A percentile compares a stretch with the other conserved stretches of the same genome.
Evolutionary conservation across 2,329 filamentous ascomycete species (phyloP).

Genomic region (Fonsecaea monophora): DNA sequence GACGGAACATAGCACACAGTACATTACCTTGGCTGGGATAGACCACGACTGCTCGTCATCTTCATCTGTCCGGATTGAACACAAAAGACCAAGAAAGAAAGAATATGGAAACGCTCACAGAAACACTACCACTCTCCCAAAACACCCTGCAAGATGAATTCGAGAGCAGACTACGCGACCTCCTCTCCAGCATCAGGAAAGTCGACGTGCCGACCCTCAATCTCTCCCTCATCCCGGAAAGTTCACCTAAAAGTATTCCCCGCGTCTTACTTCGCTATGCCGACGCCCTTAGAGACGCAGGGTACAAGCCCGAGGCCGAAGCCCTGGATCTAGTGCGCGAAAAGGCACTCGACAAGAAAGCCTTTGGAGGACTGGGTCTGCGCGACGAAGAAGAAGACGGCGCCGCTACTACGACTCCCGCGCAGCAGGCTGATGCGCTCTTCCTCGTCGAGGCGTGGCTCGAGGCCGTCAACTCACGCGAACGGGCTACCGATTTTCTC

Average conservation of each 20-base stretch:
- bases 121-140: neutral
- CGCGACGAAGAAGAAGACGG: neutral
- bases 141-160: neutral
- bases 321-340: conserved; percentile 27
- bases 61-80: neutral
- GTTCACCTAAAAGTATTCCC: conserved; percentile 7
- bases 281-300: conserved; percentile 6
- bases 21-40: no score
- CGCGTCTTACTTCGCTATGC: conserved; percentile 16
- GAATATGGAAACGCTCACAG: conserved; percentile 16
- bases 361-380: conserved; percentile 32
- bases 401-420: neutral
- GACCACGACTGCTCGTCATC: no score
- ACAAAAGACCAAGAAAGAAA: neutral
- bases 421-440: conserved; percentile 37
- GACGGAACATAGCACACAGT: no score
- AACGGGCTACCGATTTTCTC: conserved; percentile 29
- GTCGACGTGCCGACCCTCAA: neutral
- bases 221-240: neutral
- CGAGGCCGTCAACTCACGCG: conserved; percentile 43
- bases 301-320: conserved; percentile 22
- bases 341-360: conserved; percentile 27
- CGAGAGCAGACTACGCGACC: conserved; percentile 14
- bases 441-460: conserved; percentile 44
- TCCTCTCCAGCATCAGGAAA: conserved; percentile 19